Conservation (phyloP, 805 yeast species). For the Monosporozyma servazzii region DNA sequence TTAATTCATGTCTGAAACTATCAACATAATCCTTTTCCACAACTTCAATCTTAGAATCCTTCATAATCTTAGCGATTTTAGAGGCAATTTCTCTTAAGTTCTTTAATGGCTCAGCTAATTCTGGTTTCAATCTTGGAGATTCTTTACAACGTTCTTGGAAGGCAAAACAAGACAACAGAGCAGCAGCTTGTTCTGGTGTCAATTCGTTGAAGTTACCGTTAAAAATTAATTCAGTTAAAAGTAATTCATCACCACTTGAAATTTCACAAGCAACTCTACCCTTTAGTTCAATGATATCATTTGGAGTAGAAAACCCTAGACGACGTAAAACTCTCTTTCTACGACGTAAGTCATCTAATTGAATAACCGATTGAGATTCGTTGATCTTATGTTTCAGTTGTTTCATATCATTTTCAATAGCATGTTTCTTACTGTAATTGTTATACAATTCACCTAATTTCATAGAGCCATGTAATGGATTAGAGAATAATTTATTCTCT, state of each 20-base stretch:
- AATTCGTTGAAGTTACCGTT: constrained; percentile 91
- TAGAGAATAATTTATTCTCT: constrained; percentile 61
- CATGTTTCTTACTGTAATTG: constrained; percentile 56
- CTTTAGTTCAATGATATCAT: constrained; percentile 87
- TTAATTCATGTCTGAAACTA: constrained; percentile 81
- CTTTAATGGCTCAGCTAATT: constrained; percentile 84
- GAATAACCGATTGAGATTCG: constrained; percentile 86
- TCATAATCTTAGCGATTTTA: constrained; percentile 79
- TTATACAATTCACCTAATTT: constrained; percentile 55
- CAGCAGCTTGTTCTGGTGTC: constrained; percentile 84
- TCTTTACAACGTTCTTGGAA: constrained; percentile 94
- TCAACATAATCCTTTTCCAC: constrained; percentile 90
- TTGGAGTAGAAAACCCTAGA: constrained; percentile 76
- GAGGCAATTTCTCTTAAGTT: constrained; percentile 85
- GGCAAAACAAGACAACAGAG: constrained; percentile 86
- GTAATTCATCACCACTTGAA: constrained; percentile 74
- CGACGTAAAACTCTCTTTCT: constrained; percentile 89
- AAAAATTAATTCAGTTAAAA: constrained; percentile 85
- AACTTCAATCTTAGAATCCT: constrained; percentile 82
- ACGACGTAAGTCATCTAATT: constrained; percentile 85
- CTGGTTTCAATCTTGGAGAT: constrained; percentile 76
- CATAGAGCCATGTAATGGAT: constrained; percentile 57
- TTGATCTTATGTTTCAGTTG: constrained; percentile 52
- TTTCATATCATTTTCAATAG: constrained; percentile 49
- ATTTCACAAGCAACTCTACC: constrained; percentile 98